Evolutionary conservation across 2,329 filamentous ascomycete genomes (phyloP), one percentile per base, ranked within the genome.

Genomic region (Fusarium dlaminii): DNA sequence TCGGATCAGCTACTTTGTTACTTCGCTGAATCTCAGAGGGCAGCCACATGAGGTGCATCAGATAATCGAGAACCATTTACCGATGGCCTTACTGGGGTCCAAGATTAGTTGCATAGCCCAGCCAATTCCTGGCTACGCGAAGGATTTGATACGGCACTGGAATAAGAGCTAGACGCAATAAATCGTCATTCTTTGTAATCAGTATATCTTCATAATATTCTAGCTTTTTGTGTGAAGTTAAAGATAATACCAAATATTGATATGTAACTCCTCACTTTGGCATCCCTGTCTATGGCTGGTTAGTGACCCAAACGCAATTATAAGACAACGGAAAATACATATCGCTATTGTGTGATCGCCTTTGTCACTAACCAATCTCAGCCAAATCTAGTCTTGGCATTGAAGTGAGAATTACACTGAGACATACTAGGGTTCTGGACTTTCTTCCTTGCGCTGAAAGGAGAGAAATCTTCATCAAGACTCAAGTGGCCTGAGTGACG

Each of bases 401-500:
- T 27, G 15, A 32, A 15, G 39, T 55, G 42, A 49, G 22, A 39
- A 34, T 30, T 11, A 29, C 18, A 46, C 51, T 48, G 49, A 74
- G 67, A 68, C 66, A 74, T 71, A n/a, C 30, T 32, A 29, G 55
- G 60, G 46, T 46, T 58, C 63, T 66, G 60, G 70, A 55, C 66
- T 57, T 39, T 52, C 24, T 48, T 30, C 67, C 27, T 32, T 57
- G 36, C 29, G 54, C 18, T 48, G 27, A 64, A 48, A 40, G 22
- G 29, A 32, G 60, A 46, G n/a, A 39, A 58, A 61, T 74, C 63
- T 58, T 61, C 51, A 49, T 51, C 51, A n/a, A n/a, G n/a, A n/a
- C n/a, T n/a, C n/a, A 40, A 51, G 63, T 66, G 48, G 36, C 43
- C 46, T 42, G 42, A 39, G 59, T 71, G 71, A 64, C 55, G 45